Evolutionary conservation across 2,329 filamentous ascomycete species (phyloP), one percentile per base, ranked within the genome.

Genomic region (Aspergillus arachidicola): DNA sequence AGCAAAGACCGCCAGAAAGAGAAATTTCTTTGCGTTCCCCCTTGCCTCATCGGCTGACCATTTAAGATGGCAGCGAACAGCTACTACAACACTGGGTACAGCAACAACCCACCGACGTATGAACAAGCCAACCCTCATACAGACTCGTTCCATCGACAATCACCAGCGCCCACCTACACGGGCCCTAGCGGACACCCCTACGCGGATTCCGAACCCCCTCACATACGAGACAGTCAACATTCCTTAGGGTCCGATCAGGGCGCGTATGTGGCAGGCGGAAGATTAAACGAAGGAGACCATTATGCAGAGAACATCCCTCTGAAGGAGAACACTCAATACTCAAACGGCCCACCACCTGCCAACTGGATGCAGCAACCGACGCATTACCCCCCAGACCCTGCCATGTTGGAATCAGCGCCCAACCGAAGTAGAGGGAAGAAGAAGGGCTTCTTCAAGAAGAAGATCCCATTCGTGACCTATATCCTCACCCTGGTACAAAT

Each of bases 391-490:
- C 82, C 84, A 11, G 83, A 84, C 19, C 69, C 89, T 86, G 73
- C 89, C 73, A 73, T 48, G 62, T 69, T 64, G 58, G 70, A 66
- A 62, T 55, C 64, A 60, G 67, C 69, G 45, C 66, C 66, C 48
- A 64, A 59, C 23, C 65, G 51, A 61, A 62, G 62, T 59, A 67
- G 59, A 69, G 71, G 68, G 59, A 78, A 77, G 71, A 82, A 81
- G 74, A 80, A 83, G 61, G 82, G 85, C 12, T 86, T 83, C 74
- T 87, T 88, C 66, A 82, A 76, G 55, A 85, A 85, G 61, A 83
- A 82, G 71, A 82, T 89, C 48, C 91, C 95, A 0, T 95, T 91
- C 85, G 87, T 97, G 7, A 91, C 93, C 38, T 98, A 94, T 76
- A 79, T 89, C 50, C 86, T 98, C 66, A 92, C 93, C 3, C 60